Evolutionary conservation across 1,284 basidiomycete species (phyloP).

Genomic region (Xerocomus alliaceus): DNA sequence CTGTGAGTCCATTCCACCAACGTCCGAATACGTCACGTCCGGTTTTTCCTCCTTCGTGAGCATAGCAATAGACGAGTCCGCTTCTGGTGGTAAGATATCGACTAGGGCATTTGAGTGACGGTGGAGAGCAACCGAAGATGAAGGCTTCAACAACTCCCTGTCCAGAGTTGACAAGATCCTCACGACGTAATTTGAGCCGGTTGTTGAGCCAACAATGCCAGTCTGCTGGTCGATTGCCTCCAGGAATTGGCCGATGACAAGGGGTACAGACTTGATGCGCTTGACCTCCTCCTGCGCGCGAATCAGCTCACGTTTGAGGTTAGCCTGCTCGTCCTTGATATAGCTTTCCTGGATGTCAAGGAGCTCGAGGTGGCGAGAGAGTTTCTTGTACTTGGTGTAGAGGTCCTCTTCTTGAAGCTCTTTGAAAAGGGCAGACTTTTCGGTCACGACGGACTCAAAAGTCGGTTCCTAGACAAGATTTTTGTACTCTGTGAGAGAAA

Average conservation of each 20-base stretch:
- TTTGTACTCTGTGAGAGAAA: background rate
- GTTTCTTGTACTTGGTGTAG: constrained; percentile 95
- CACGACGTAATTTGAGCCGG: constrained; percentile 98
- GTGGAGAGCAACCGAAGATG: constrained; percentile 95
- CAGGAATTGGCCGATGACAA: constrained; percentile 99
- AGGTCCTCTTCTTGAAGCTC: constrained; percentile 92
- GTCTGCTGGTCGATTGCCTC: constrained; percentile 99
- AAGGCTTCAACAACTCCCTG: constrained; percentile 96
- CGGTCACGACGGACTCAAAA: constrained; percentile 84
- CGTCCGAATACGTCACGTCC: constrained; percentile 87
- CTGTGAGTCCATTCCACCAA: constrained; percentile 97
- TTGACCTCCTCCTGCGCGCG: constrained; percentile 99
- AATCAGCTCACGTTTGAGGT: constrained; percentile 96
- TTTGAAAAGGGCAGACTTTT: constrained; percentile 86
- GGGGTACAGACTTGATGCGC: constrained; percentile 97
- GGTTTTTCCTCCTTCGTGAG: constrained; percentile 93
- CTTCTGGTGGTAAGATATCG: constrained; percentile 98
- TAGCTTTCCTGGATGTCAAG: constrained; percentile 96
- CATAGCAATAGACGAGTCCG: constrained; percentile 97
- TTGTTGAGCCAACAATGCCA: constrained; percentile 97
- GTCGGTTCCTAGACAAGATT: constrained; percentile 78
- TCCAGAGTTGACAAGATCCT: constrained; percentile 97
- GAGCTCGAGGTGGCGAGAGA: constrained; percentile 91
- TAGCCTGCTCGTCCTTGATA: constrained; percentile 99
- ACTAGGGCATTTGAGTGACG: constrained; percentile 98